Conservation (phyloP, 192 early-diverging fungal species). For the Backusella luteola region DNA sequence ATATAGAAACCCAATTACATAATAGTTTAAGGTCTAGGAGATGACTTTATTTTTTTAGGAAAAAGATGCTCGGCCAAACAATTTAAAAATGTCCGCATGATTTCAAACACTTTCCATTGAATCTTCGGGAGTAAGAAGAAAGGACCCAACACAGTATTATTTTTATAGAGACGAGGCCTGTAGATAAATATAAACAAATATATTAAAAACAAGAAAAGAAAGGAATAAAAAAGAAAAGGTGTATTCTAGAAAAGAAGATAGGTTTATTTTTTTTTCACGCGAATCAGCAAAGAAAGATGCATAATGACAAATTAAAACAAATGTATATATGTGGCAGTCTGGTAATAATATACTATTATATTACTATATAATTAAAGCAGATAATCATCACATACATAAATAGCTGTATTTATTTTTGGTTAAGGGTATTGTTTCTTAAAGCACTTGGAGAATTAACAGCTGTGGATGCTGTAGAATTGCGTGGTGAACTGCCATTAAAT, state of each 20-base stretch:
- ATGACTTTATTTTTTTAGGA: background rate
- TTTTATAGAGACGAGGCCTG: background rate
- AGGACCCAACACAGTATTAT: background rate
- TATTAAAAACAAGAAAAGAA: background rate
- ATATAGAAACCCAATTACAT: background rate
- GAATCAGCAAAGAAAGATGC: background rate
- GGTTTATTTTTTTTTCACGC: background rate
- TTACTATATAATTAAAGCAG: too few relatives aligned
- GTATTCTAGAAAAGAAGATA: background rate
- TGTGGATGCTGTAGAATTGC: background rate
- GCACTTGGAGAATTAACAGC: background rate
- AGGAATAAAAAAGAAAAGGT: background rate
- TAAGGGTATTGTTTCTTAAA: constrained; percentile 6
- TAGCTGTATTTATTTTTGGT: background rate
- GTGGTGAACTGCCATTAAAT: background rate
- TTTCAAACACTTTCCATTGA: background rate
- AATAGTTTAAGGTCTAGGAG: background rate
- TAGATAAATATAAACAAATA: background rate
- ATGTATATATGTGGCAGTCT: background rate
- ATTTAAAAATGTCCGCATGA: background rate
- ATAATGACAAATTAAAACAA: background rate
- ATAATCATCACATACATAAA: background rate
- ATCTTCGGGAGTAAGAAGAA: background rate
- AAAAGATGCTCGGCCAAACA: background rate
- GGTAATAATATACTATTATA: background rate